These are phyloP conservation scores for Pilobolus umbonatus DNA, from an alignment of 192 early-diverging fungal species.

Conservation along the genomic window DNA sequence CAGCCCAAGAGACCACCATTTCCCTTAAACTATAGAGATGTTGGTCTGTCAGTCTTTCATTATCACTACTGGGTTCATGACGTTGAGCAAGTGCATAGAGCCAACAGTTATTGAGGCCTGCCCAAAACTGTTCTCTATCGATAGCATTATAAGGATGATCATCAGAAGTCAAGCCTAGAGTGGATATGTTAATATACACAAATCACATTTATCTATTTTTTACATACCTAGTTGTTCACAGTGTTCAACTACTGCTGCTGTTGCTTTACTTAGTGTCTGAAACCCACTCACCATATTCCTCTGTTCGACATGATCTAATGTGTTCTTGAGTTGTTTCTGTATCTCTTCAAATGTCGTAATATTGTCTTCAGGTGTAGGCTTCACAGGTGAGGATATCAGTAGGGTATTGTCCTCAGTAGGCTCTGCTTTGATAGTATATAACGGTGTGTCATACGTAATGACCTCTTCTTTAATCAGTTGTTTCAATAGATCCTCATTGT, in stretches of 20 bases:
- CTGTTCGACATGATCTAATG: constrained; percentile 56
- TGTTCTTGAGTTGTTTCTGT: constrained; percentile 60
- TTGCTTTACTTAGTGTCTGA: constrained; percentile 62
- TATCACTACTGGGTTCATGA: constrained; percentile 40
- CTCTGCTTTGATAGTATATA: too few species aligned
- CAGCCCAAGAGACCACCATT: constrained; percentile 62
- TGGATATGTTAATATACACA: background rate
- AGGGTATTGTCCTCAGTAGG: too few species aligned
- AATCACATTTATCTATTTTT: background rate
- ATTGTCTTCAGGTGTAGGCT: too few species aligned
- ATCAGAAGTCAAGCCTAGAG: constrained; percentile 53
- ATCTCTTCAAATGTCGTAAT: constrained; percentile 43
- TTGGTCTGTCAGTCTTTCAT: constrained; percentile 50
- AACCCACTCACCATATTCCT: constrained; percentile 62
- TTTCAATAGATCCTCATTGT: too few species aligned
- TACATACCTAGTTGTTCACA: constrained; percentile 58
- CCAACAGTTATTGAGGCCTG: constrained; percentile 73
- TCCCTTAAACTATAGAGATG: constrained; percentile 56
- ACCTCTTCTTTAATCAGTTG: too few species aligned
- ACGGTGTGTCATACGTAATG: too few species aligned
- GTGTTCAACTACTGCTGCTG: constrained; percentile 59
- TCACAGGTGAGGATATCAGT: background rate
- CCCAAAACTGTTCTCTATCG: constrained; percentile 66
- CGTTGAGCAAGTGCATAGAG: constrained; percentile 61
- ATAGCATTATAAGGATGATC: constrained; percentile 51